Base-by-base conservation (phyloP, 257 asterid species). In the Solanum sejunctum region DNA sequence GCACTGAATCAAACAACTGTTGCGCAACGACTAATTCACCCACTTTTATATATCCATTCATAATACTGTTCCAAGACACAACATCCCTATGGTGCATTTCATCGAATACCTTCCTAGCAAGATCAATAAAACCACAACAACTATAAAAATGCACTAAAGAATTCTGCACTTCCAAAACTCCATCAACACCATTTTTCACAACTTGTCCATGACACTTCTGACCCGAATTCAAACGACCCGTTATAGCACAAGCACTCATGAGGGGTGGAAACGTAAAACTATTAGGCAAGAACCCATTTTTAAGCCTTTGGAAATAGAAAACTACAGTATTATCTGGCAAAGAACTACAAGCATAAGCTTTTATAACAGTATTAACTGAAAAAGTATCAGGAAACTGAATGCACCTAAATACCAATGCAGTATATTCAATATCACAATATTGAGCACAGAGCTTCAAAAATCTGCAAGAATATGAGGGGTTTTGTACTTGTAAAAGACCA, bases 161-260 rank as follows among this genome's bases (percentile, higher is more conserved):
- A 85, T 94, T 94, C 87, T 90, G 91, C 43, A 94, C 93, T 3
- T 89, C 90, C 85, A 94, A 86, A 84, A 92, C 90, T 49, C 21
- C 43, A 85, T 88, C 95, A 73, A 93, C 95, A 43, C 98, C 98
- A 63, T 88, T 84, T 72, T 92, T 94, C 86, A 91, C 72, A 63
- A 86, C 91, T 71, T 92, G 97, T 52, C 94, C 94, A 54, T 94
- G 96, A 84, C 96, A 92, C 91, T 90, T 90, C 81, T 87, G 87
- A 16, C 96, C 98, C 89, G 85, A 80, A 71, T 87, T 86, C 89
- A 88, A 84, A 82, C 89, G 70, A 43, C 90, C 87, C 89, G 66
- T 61, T 85, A 88, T 93, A 54, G 93, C 90, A 84, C 97, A 93
- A 60, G 93, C 93, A 85, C 96, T 92, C 13, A 94, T 77, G 21